A percentile compares a stretch with the other conserved stretches of the same genome.
phyloP scores from a whole-genome alignment of 306 rosid genomes.

The Urtica urens region DNA sequence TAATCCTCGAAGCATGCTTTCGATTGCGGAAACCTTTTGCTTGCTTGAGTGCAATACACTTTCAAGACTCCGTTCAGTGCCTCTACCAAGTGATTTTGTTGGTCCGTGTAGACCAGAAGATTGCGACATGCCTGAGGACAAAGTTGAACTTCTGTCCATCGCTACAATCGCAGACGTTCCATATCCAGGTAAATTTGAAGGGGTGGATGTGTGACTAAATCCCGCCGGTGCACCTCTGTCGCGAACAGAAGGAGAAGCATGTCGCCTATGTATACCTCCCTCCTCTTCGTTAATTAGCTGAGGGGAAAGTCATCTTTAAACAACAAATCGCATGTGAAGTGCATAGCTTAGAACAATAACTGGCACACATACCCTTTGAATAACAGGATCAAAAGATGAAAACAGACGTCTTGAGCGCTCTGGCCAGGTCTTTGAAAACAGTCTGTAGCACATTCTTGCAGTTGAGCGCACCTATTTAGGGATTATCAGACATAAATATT shows the following conservation, averaged over 20 bases:
- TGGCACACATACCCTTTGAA: constrained; percentile 79
- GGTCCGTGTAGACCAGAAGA: constrained; percentile 63
- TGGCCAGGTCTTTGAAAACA: constrained; percentile 98
- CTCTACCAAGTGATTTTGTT: constrained; percentile 57
- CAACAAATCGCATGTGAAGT: constrained; percentile 12
- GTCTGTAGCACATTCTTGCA: constrained; percentile 95
- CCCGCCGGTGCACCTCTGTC: constrained; percentile 62
- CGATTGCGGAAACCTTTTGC: constrained; percentile 96
- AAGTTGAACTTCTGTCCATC: constrained; percentile 85
- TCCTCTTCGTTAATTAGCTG: constrained; percentile 99
- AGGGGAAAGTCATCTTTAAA: constrained; percentile 9
- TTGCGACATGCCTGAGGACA: constrained; percentile 66
- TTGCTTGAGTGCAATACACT: constrained; percentile 93
- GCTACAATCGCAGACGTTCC: constrained; percentile 99
- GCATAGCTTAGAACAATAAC: background rate
- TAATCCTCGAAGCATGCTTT: constrained; percentile 99
- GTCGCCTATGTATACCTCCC: constrained; percentile 87
- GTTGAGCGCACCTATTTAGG: constrained; percentile 81
- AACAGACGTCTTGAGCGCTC: constrained; percentile 80
- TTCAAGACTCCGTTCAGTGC: constrained; percentile 82
- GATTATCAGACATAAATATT: too few species aligned
- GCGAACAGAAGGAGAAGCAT: constrained; percentile 84
- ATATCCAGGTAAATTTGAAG: constrained; percentile 74
- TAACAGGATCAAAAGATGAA: constrained; percentile 80
- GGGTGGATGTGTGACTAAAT: constrained; percentile 49